These are phyloP conservation scores for Yamadazyma atmosphaerica DNA, from an alignment of 1,139 yeast species.

Conservation along the genomic window DNA sequence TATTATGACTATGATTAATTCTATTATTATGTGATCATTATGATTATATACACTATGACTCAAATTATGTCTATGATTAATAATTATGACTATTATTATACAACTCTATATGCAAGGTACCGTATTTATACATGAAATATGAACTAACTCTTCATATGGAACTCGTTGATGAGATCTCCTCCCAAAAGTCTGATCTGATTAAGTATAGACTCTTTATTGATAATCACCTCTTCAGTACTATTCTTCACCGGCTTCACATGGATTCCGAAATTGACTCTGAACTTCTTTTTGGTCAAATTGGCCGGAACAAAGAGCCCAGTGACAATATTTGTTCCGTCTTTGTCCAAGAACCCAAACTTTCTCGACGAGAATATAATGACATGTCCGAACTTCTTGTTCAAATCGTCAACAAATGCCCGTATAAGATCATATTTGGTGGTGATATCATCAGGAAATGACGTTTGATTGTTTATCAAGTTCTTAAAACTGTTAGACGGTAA, in stretches of 20 bases:
- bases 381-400: slow-evolving; percentile 56
- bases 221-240: slow-evolving; percentile 50
- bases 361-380: slow-evolving; percentile 62
- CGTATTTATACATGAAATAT: no score
- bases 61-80: no score
- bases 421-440: slow-evolving; percentile 55
- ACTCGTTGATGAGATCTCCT: slow-evolving; percentile 55
- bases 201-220: slow-evolving; percentile 74
- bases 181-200: slow-evolving; percentile 76
- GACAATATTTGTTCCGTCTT: slow-evolving; percentile 58
- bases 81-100: background rate
- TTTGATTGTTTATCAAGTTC: slow-evolving; percentile 51
- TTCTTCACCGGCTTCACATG: slow-evolving; percentile 65
- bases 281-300: slow-evolving; percentile 55
- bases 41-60: no score
- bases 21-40: no score
- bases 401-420: slow-evolving; percentile 52
- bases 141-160: no score
- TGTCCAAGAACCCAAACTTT: slow-evolving; percentile 48
- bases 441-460: slow-evolving; percentile 47
- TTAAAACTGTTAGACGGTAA: slow-evolving; percentile 55
- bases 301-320: slow-evolving; percentile 82
- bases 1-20: no score
- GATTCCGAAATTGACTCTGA: slow-evolving; percentile 78
- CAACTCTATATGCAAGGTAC: background rate